A percentile compares a stretch with the other conserved stretches of the same genome.
Conservation (phyloP, 2,329 filamentous ascomycete species). For the Aspergillus calidoustus region DNA sequence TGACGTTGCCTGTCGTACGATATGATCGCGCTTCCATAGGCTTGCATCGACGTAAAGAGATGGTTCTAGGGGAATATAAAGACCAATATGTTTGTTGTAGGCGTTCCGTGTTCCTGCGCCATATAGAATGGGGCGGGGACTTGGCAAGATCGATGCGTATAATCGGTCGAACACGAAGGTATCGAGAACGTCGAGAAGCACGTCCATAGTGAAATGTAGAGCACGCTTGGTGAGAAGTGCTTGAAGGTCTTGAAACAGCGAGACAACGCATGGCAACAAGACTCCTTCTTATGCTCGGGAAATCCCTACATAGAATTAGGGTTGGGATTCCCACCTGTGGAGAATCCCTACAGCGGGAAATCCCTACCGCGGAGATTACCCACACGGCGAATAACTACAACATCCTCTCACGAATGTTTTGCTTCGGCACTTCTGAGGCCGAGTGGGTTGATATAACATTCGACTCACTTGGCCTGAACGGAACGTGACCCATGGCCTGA, state of each 20-base stretch:
- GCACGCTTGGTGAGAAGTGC: neutral
- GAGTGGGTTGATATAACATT: neutral
- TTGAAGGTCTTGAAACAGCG: neutral
- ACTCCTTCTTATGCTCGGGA: constrained; percentile 9
- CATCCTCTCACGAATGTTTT: neutral
- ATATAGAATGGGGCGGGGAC: constrained; percentile 5
- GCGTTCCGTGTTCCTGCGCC: neutral
- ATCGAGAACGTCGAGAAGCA: constrained; percentile 80
- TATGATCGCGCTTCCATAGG: constrained; percentile 34
- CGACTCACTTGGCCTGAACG: neutral
- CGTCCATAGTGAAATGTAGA: constrained; percentile 69
- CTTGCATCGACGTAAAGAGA: constrained; percentile 34
- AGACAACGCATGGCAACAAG: neutral
- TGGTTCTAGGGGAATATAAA: constrained; percentile 33
- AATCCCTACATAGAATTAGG: constrained; percentile 10
- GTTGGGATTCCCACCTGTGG: constrained; percentile 16
- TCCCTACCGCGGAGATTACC: constrained; percentile 15
- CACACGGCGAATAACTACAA: constrained; percentile 1
- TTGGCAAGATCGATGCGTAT: constrained; percentile 60
- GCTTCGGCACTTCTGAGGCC: neutral
- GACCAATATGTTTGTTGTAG: constrained; percentile 34
- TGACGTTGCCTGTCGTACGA: constrained; percentile 34
- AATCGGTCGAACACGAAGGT: constrained; percentile 75
- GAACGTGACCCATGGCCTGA: neutral
- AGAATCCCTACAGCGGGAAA: constrained; percentile 11